A percentile compares a stretch with the other conserved stretches of the same genome.
These are phyloP conservation scores for Talaromyces sp. DNA, from an alignment of 2,329 filamentous ascomycete genomes.

Conservation along the genomic window DNA sequence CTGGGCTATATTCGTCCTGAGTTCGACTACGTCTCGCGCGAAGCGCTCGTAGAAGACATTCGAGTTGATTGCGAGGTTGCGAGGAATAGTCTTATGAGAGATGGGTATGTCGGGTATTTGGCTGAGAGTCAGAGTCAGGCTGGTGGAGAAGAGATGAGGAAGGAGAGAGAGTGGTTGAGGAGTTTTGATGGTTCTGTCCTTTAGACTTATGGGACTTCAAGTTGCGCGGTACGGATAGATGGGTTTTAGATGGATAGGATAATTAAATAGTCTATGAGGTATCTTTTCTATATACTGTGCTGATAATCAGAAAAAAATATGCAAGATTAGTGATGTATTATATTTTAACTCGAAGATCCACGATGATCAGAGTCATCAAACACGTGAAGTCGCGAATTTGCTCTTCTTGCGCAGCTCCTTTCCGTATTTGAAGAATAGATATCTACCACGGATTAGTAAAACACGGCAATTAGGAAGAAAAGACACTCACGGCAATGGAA, in stretches of 20 bases:
- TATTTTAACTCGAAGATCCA: background rate
- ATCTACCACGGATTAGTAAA: constrained; percentile 26
- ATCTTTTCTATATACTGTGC: background rate
- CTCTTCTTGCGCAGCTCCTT: constrained; percentile 41
- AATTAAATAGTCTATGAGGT: background rate
- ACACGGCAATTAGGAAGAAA: background rate
- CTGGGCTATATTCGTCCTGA: constrained; percentile 87
- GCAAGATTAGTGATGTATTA: background rate
- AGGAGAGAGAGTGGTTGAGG: constrained; percentile 36
- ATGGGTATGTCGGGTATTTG: constrained; percentile 53
- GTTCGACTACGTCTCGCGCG: constrained; percentile 78
- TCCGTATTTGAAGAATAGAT: constrained; percentile 45
- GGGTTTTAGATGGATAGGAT: background rate
- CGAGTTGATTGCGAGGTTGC: constrained; percentile 83
- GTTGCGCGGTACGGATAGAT: background rate
- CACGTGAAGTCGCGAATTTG: constrained; percentile 35
- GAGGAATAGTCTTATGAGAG: constrained; percentile 64
- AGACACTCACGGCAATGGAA: constrained; percentile 42
- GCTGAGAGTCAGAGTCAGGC: constrained; percentile 40
- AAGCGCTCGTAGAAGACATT: constrained; percentile 85
- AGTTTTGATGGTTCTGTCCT: constrained; percentile 24
- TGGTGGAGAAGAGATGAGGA: constrained; percentile 28
- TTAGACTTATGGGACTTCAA: background rate
- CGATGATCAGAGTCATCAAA: constrained; percentile 14
- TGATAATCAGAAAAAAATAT: background rate